These are phyloP conservation scores for Inosperma sp. DNA, from an alignment of 768 basidiomycete genomes.

Conservation along the genomic window DNA sequence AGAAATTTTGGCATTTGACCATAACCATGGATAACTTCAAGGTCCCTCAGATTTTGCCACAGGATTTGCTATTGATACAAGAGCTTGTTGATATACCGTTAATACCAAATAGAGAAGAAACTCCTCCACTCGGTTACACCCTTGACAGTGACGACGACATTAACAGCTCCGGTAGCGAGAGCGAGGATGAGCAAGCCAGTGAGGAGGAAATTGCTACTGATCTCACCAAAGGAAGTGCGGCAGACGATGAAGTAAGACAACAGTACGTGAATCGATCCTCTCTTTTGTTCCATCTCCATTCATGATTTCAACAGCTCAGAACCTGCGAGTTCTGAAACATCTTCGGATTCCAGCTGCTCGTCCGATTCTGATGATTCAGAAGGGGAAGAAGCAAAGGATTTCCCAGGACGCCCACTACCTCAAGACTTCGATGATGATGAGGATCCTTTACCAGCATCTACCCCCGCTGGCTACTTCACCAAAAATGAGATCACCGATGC, in stretches of 20 bases:
- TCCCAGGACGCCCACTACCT: slow-evolving; percentile 16
- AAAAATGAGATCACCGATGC: slow-evolving; percentile 66
- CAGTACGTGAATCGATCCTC: slow-evolving; percentile 15
- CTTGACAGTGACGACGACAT: slow-evolving; percentile 44
- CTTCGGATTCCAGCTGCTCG: slow-evolving; percentile 39
- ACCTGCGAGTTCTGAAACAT: slow-evolving; percentile 35
- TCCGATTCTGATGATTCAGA: slow-evolving; percentile 31
- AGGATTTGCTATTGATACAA: slow-evolving; percentile 72
- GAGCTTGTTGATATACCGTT: slow-evolving; percentile 49
- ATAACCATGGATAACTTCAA: slow-evolving; percentile 47
- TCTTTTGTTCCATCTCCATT: slow-evolving; percentile 7
- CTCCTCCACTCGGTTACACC: background rate
- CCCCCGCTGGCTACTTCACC: slow-evolving; percentile 44
- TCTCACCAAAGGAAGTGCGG: slow-evolving; percentile 33
- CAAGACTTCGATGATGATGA: slow-evolving; percentile 56
- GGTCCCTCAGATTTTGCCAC: slow-evolving; percentile 56
- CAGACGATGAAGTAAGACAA: slow-evolving; percentile 38
- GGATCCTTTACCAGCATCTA: slow-evolving; percentile 37
- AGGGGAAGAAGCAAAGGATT: slow-evolving; percentile 20
- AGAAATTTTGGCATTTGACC: slow-evolving; percentile 11
- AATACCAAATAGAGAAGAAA: background rate
- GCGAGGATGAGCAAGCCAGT: slow-evolving; percentile 49
- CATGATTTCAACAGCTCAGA: slow-evolving; percentile 22
- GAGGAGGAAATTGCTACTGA: slow-evolving; percentile 73
- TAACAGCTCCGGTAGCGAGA: slow-evolving; percentile 45